Base-by-base conservation (phyloP, 495 filamentous ascomycete genomes). In the Opeltia flavorubescens region DNA sequence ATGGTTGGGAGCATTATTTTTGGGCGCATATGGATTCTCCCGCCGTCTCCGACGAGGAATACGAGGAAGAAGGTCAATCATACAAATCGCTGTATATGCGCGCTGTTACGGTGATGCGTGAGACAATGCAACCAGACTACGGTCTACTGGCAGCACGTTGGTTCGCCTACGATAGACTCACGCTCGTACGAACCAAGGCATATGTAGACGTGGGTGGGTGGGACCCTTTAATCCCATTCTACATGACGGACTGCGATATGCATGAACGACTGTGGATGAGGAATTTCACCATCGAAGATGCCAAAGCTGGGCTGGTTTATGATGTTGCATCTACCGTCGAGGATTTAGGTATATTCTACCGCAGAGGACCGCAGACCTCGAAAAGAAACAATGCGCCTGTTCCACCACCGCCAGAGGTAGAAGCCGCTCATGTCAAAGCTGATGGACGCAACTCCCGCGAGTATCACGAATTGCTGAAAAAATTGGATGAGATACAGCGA, bases 181-280 rank as follows among this genome's bases (percentile, higher is more conserved):
- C 76, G 5, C 58, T 80, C 8, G 72, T 80, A 31, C 77, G 79
- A 45, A 70, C 69, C 20, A 54, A 53, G 11, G 70, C 75, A 1
- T 65, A 66, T 31, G 65, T 70, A 31, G 64, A 67, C 29, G 61
- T 80, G n/a, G 73, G 73, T n/a, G 72, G 65, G 0, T 79, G 73
- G 71, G 75, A 80, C 47, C 66, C 68, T 0, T 48, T 75, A 50
- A 77, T 81, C n/a, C 76, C 75, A 1, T 80, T 75, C 51, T 79
- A 79, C 49, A 65, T 60, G 48, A 74, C 75, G 1, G 74, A 79
- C 48, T 80, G 76, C 55, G 76, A 81, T 39, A 71, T 75, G 54
- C 68, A 77, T 53, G 56, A 62, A 12, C 66, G 76, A 12, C 43
- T 80, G 17, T 51, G 51, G 30, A 76, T 78, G 74, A 54, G 51